Conservation (phyloP, 2,329 filamentous ascomycete species). For the Pseudovirgaria hyperparasitica region DNA sequence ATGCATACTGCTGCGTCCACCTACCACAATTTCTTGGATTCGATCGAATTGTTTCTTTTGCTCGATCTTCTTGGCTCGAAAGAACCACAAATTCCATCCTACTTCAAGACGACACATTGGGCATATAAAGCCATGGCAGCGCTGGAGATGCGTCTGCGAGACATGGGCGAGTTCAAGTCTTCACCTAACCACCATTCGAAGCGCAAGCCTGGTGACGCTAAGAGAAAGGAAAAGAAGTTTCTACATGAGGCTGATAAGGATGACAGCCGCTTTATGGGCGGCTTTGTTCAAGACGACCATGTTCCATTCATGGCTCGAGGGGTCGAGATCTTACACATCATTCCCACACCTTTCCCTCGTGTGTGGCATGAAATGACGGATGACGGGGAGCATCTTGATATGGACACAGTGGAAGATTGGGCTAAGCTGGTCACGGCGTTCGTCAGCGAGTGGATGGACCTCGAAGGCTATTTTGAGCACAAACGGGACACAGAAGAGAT, state of each 20-base stretch:
- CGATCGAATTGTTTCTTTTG: slow-evolving; percentile 80
- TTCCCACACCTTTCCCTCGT: slow-evolving; percentile 66
- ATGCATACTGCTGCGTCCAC: slow-evolving; percentile 58
- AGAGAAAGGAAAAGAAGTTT: slow-evolving; percentile 36
- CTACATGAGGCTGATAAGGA: slow-evolving; percentile 53
- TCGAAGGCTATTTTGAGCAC: too few species aligned
- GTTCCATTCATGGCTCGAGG: slow-evolving; percentile 80
- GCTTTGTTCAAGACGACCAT: slow-evolving; percentile 75
- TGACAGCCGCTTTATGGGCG: slow-evolving; percentile 35
- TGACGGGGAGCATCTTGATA: slow-evolving; percentile 74
- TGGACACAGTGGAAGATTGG: slow-evolving; percentile 78
- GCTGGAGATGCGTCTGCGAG: slow-evolving; percentile 62
- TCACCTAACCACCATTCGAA: slow-evolving; percentile 37
- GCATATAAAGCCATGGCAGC: slow-evolving; percentile 69
- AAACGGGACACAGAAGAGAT: too few species aligned
- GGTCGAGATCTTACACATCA: slow-evolving; percentile 85
- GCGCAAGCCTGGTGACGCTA: too few species aligned
- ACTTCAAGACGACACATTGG: slow-evolving; percentile 88
- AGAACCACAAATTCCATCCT: slow-evolving; percentile 64
- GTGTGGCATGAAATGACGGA: slow-evolving; percentile 85
- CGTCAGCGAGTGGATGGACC: slow-evolving; percentile 83
- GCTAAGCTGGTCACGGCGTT: slow-evolving; percentile 74
- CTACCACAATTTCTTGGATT: slow-evolving; percentile 61
- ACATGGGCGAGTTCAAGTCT: slow-evolving; percentile 53
- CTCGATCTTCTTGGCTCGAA: slow-evolving; percentile 72